Evolutionary conservation across 805 yeast genomes (phyloP).

Genomic region (Tetrapisispora fleetii): DNA sequence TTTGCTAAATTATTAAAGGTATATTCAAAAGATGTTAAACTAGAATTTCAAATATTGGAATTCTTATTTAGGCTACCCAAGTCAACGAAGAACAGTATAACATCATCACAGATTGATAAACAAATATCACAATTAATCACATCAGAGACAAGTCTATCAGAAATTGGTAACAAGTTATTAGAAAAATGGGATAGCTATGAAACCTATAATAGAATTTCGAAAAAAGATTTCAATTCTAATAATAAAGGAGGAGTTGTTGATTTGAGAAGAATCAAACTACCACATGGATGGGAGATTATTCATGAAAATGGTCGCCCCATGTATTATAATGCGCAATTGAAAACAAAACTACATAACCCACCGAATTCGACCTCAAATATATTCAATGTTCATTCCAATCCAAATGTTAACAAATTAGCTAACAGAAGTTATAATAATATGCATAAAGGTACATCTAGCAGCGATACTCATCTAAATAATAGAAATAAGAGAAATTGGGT

Average conservation of each 20-base stretch:
- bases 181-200: slow-evolving; percentile 64
- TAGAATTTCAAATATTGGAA: slow-evolving; percentile 33
- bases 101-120: slow-evolving; percentile 61
- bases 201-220: slow-evolving; percentile 80
- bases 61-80: slow-evolving; percentile 58
- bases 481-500: slow-evolving; percentile 10
- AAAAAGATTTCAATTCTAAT: slow-evolving; percentile 28
- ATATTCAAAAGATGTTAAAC: slow-evolving; percentile 31
- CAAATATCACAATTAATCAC: slow-evolving; percentile 32
- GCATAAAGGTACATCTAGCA: background rate
- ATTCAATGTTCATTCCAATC: slow-evolving; percentile 1
- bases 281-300: slow-evolving; percentile 29
- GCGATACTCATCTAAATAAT: slow-evolving; percentile 1
- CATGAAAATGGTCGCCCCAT: slow-evolving; percentile 28
- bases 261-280: slow-evolving; percentile 25
- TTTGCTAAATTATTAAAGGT: slow-evolving; percentile 47
- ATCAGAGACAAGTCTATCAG: slow-evolving; percentile 21
- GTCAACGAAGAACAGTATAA: slow-evolving; percentile 68
- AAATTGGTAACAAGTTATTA: slow-evolving; percentile 35
- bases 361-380: slow-evolving; percentile 17
- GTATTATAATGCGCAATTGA: slow-evolving; percentile 25
- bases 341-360: slow-evolving; percentile 24
- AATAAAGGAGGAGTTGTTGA: slow-evolving; percentile 16
- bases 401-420: background rate
- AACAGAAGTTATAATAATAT: background rate